phyloP scores from a whole-genome alignment of 2,329 filamentous ascomycete species.

The Aspergillus phoenicis region DNA sequence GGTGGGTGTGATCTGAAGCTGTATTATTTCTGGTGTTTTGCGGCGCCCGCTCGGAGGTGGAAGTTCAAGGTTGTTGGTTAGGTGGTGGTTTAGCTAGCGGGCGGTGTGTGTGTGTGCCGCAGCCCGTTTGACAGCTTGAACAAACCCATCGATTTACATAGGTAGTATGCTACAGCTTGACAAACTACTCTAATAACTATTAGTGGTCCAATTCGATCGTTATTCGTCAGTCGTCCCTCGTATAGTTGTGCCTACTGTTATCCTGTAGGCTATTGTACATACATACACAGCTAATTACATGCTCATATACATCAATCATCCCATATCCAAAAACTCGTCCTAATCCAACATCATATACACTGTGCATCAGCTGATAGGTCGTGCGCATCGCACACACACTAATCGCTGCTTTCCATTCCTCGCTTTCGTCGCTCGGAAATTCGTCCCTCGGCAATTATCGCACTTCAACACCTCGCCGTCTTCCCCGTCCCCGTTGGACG shows the following conservation, averaged over 20 bases:
- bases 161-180: neutral
- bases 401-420: constrained; percentile 58
- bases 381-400: constrained; percentile 61
- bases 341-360: neutral
- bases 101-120: neutral
- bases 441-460: constrained; percentile 60
- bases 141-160: neutral
- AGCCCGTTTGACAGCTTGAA: neutral
- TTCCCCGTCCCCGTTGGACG: constrained; percentile 43
- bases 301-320: neutral
- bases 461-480: constrained; percentile 58
- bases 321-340: neutral
- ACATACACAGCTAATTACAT: constrained; percentile 7
- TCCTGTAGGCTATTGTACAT: constrained; percentile 3
- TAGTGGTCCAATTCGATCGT: too few species aligned
- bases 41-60: neutral
- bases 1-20: neutral
- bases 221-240: constrained; percentile 9
- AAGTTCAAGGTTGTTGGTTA: too few species aligned
- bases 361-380: constrained; percentile 21
- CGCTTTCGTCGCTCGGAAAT: constrained; percentile 64
- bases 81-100: neutral
- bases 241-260: neutral
- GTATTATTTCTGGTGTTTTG: neutral
- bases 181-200: neutral